A percentile compares a stretch with the other conserved stretches of the same genome.
These are phyloP conservation scores for Fragilaria crotonensis DNA, from an alignment of 108 stramenopile genomes.

Conservation along the genomic window DNA sequence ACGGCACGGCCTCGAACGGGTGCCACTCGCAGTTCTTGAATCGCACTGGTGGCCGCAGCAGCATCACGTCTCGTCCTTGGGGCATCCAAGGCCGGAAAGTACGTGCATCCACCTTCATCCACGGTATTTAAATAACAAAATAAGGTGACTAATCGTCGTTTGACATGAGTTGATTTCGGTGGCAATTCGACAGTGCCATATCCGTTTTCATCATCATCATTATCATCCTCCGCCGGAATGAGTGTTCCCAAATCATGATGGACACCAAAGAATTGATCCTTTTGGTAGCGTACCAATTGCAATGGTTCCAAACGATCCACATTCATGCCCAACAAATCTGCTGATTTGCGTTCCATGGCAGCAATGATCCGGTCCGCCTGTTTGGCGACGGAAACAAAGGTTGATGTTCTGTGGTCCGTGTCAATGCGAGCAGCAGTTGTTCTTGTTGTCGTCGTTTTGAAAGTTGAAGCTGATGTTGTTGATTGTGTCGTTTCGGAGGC, in stretches of 20 bases:
- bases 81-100: conserved; percentile 24
- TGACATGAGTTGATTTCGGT: conserved; percentile 19
- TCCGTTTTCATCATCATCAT: too few relatives aligned
- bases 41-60: conserved; percentile 27
- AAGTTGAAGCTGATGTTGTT: too few relatives aligned
- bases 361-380: conserved; percentile 38
- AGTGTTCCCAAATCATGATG: conserved; percentile 65
- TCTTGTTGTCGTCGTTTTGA: too few relatives aligned
- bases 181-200: conserved; percentile 50
- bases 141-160: conserved; percentile 51
- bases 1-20: conserved; percentile 50
- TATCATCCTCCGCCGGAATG: too few relatives aligned
- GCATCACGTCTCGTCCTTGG: too few relatives aligned
- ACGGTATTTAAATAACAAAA: conserved; percentile 61
- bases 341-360: conserved; percentile 44
- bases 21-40: conserved; percentile 25
- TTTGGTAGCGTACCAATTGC: conserved; percentile 58
- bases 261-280: conserved; percentile 54
- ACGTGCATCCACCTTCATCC: conserved; percentile 19
- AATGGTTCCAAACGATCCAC: conserved; percentile 34
- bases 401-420: conserved; percentile 41
- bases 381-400: conserved; percentile 47
- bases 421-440: too few relatives aligned
- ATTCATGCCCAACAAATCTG: conserved; percentile 35
- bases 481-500: too few relatives aligned